phyloP scores from a whole-genome alignment of 129 eudicot genomes.

The Pulicaria dysenterica region DNA sequence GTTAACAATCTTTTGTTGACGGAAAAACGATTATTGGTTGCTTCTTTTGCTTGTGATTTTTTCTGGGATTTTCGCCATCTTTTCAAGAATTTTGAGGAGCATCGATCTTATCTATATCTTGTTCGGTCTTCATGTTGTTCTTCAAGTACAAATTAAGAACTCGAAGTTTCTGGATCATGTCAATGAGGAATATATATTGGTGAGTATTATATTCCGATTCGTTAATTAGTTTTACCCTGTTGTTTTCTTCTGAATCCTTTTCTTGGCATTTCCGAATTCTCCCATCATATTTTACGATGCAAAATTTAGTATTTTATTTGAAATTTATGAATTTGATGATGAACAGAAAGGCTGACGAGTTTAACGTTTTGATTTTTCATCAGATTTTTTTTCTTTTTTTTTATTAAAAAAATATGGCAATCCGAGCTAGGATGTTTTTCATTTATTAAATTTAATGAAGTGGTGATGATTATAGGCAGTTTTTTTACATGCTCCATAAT shows the following conservation, averaged over 20 bases:
- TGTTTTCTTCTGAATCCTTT: neutral
- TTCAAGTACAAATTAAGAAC: constrained; percentile 16
- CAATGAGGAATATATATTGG: constrained; percentile 26
- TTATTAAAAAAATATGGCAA: neutral
- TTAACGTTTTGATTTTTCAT: neutral
- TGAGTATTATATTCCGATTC: constrained; percentile 22
- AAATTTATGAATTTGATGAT: constrained; percentile 14
- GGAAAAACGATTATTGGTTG: neutral
- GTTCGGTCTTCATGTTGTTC: constrained; percentile 24
- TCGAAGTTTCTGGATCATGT: constrained; percentile 27
- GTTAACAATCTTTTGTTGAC: constrained; percentile 5
- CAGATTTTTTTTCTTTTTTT: neutral
- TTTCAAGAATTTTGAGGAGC: constrained; percentile 22
- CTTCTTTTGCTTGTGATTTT: neutral
- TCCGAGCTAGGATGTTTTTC: neutral
- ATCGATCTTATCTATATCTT: constrained; percentile 8
- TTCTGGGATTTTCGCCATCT: constrained; percentile 16
- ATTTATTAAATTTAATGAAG: too few relatives aligned
- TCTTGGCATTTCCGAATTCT: constrained; percentile 15
- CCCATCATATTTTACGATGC: neutral
- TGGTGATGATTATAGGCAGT: constrained; percentile 7
- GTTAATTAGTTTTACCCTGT: constrained; percentile 10
- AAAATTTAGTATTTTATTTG: constrained; percentile 9
- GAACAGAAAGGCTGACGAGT: neutral
- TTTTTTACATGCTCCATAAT: neutral